Evolutionary conservation across 2,329 filamentous ascomycete genomes (phyloP), one percentile per base, ranked within the genome.

Genomic region (Colletotrichum tamarilloi): DNA sequence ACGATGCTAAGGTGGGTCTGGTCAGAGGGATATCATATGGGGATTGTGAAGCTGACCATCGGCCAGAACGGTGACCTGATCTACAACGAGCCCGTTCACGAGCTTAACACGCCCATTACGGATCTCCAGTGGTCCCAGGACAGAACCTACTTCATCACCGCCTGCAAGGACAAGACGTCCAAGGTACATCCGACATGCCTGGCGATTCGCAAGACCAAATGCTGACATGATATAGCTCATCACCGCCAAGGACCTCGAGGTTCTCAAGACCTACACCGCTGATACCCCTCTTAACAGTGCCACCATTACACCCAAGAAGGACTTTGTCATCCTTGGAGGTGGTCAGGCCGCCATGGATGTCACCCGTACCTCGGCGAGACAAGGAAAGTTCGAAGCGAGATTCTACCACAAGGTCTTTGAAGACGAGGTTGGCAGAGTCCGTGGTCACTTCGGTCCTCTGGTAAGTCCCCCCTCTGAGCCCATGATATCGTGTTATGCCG

Each of bases 391-490:
- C 88, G 97, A 99, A 86, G 97, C 97, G 57, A 92, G 97, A 77
- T 99, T 99, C 90, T 99, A 98, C 90, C 97, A 99, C 92, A 98
- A 97, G 90, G 93, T 99, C 83, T 98, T 99, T 83, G 95, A 98
- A 86, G 96, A 99, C 85, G 97, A 99, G 88, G 96, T 98, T 80
- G 97, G 97, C 78, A 93, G 97, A 88, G 97, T 99, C 76, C 91
- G 95, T 82, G 97, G 97, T 76, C 97, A 99, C 85, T 99, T 99
- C 85, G 97, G 97, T 82, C 97, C 94, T 77, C 89, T 98, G 82
- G 84, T 86, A 81, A 72, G 84, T 19, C 42, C 79, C 55, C 24
- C 64, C n/a, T 12, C 24, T 12, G 32, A 35, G 32, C 32, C 7
- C 8, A 6, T 11, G 14, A 24, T 14, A 19, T 24, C 1, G 5